A percentile compares a stretch with the other conserved stretches of the same genome.
Evolutionary conservation across 164 flowering plant genomes (phyloP).

Genomic region (Vitis vinifera): DNA sequence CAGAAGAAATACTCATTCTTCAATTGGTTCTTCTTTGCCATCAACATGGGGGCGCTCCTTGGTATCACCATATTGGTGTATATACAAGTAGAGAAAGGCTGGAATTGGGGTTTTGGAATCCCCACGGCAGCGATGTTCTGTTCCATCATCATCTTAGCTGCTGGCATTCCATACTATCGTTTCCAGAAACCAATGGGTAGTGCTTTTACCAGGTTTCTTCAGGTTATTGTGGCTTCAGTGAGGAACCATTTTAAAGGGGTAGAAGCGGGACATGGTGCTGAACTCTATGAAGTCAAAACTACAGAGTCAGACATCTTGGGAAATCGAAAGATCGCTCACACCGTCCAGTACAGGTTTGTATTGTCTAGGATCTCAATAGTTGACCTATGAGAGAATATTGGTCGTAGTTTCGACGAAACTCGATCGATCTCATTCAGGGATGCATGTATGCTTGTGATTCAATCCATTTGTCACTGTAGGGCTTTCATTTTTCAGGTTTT

Average conservation of each 20-base stretch:
- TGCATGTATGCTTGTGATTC: no score
- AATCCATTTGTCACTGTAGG: not conserved
- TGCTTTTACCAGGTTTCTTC: slow-evolving; percentile 68
- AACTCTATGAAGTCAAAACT: slow-evolving; percentile 54
- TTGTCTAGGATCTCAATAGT: not conserved
- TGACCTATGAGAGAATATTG: no score
- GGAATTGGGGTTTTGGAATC: slow-evolving; percentile 58
- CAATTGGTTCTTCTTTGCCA: slow-evolving; percentile 86
- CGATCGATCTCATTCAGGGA: no score
- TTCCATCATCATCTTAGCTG: slow-evolving; percentile 40
- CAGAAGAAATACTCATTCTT: slow-evolving; percentile 56
- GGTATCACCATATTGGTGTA: slow-evolving; percentile 61
- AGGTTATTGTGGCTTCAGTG: slow-evolving; percentile 50
- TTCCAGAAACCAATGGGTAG: slow-evolving; percentile 74
- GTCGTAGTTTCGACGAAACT: no score
- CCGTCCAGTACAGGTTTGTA: slow-evolving; percentile 50
- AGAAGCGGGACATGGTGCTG: slow-evolving; percentile 3
- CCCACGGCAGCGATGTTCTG: slow-evolving; percentile 38
- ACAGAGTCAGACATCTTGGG: slow-evolving; percentile 53
- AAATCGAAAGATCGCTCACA: slow-evolving; percentile 52
- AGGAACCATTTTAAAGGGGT: slow-evolving; percentile 50
- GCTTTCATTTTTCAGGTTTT: slow-evolving; percentile 36
- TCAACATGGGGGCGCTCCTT: slow-evolving; percentile 63
- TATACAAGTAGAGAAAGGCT: slow-evolving; percentile 44
- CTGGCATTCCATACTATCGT: slow-evolving; percentile 45